Conservation (phyloP, 768 basidiomycete genomes). For the Serendipita sp. region DNA sequence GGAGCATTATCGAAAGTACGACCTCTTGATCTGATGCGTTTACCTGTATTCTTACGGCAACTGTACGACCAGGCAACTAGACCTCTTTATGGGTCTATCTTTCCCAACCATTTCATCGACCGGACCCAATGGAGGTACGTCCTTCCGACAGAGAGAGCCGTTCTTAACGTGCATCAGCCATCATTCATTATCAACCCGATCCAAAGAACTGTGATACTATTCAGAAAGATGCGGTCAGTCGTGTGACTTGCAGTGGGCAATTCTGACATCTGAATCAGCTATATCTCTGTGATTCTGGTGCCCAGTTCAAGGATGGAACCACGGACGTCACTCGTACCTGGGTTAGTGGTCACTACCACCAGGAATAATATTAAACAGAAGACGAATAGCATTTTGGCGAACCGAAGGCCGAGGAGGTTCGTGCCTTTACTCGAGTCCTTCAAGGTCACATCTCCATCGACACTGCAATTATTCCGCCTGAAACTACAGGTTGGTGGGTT, state of each 20-base stretch:
- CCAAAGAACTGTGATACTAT: slow-evolving; percentile 56
- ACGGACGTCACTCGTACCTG: slow-evolving; percentile 88
- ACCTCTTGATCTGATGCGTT: slow-evolving; percentile 7
- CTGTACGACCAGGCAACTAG: slow-evolving; percentile 38
- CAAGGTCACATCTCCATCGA: slow-evolving; percentile 89
- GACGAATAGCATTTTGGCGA: slow-evolving; percentile 63
- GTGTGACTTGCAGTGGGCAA: not conserved
- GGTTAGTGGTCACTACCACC: slow-evolving; percentile 25
- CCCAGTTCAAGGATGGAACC: slow-evolving; percentile 82
- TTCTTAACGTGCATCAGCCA: slow-evolving; percentile 29
- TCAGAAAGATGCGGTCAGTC: slow-evolving; percentile 47
- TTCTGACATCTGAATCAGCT: slow-evolving; percentile 21
- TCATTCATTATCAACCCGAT: slow-evolving; percentile 86
- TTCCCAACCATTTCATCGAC: slow-evolving; percentile 87
- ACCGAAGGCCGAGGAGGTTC: slow-evolving; percentile 65
- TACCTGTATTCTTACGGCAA: not conserved
- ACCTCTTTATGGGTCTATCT: slow-evolving; percentile 70
- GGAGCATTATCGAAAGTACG: slow-evolving; percentile 67
- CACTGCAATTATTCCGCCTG: slow-evolving; percentile 61
- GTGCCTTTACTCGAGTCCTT: slow-evolving; percentile 79
- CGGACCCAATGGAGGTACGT: slow-evolving; percentile 73
- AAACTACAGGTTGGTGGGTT: slow-evolving; percentile 44
- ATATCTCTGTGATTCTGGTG: slow-evolving; percentile 78
- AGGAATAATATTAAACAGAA: not conserved
- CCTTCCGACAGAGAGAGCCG: not conserved